Percentiles rank a stretch among this genome's conserved stretches.
Conservation (phyloP, 768 basidiomycete species). For the Amanita pseudoporphyria region DNA sequence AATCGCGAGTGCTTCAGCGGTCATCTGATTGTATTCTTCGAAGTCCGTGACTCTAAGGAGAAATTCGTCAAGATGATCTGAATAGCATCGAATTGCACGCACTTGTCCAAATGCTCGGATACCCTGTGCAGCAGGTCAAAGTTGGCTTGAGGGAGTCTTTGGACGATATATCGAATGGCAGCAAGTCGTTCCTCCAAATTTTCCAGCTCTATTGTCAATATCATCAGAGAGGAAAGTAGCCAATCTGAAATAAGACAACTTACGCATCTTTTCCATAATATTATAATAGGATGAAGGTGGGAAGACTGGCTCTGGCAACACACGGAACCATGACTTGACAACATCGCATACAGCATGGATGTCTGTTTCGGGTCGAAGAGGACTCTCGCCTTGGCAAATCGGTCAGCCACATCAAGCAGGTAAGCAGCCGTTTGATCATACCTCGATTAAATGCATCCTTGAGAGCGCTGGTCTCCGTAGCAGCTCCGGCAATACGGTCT, state of each 20-base stretch:
- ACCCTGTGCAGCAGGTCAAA: slow-evolving; percentile 76
- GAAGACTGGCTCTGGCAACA: slow-evolving; percentile 74
- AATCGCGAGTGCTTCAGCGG: slow-evolving; percentile 73
- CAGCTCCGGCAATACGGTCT: slow-evolving; percentile 82
- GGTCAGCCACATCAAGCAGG: background rate
- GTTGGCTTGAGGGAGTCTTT: slow-evolving; percentile 58
- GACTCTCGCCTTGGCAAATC: slow-evolving; percentile 39
- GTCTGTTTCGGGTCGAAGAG: slow-evolving; percentile 51
- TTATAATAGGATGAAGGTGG: slow-evolving; percentile 58
- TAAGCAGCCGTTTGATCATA: slow-evolving; percentile 13
- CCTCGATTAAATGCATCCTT: slow-evolving; percentile 72
- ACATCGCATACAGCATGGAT: slow-evolving; percentile 79
- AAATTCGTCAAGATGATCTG: background rate
- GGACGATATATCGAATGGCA: slow-evolving; percentile 59
- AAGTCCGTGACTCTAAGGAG: slow-evolving; percentile 67
- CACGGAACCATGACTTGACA: slow-evolving; percentile 80
- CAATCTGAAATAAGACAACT: slow-evolving; percentile 17
- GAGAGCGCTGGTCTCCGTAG: slow-evolving; percentile 55
- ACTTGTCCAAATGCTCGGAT: slow-evolving; percentile 78
- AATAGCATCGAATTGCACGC: slow-evolving; percentile 11
- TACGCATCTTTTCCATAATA: slow-evolving; percentile 66
- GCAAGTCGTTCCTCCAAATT: slow-evolving; percentile 58
- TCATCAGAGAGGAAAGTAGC: slow-evolving; percentile 2
- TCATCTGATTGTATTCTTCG: slow-evolving; percentile 88
- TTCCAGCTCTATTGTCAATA: slow-evolving; percentile 43